Evolutionary conservation across 2,329 filamentous ascomycete species (phyloP).

Genomic region (Lasiodiplodia sp.): DNA sequence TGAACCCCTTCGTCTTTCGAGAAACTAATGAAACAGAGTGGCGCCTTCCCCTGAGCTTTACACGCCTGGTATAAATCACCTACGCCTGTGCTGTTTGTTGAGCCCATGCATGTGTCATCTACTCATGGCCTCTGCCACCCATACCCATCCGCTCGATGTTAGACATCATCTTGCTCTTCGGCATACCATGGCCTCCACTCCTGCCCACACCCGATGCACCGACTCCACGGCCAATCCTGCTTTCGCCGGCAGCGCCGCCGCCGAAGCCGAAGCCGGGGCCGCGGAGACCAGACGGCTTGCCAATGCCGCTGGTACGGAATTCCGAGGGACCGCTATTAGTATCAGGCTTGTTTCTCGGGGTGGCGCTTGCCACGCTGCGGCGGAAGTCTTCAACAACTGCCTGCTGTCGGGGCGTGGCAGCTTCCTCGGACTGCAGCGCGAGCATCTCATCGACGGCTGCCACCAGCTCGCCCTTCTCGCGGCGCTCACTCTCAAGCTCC

Average conservation of each 20-base stretch:
- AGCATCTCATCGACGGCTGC: conserved; percentile 86
- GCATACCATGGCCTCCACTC: conserved; percentile 31
- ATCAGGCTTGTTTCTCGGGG: conserved; percentile 22
- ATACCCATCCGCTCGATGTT: conserved; percentile 88
- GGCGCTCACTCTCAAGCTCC: conserved; percentile 75
- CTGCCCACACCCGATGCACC: conserved; percentile 31
- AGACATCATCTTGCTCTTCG: conserved; percentile 78
- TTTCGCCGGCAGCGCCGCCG: conserved; percentile 20
- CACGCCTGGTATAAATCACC: neutral
- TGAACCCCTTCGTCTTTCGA: neutral
- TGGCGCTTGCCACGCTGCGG: conserved; percentile 56
- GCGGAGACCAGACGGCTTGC: conserved; percentile 65
- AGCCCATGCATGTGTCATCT: neutral
- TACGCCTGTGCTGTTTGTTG: neutral
- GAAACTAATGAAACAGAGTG: neutral
- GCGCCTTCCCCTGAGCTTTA: neutral
- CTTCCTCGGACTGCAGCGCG: conserved; percentile 61
- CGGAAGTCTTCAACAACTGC: conserved; percentile 50
- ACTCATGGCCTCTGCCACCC: conserved; percentile 7
- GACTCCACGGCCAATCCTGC: conserved; percentile 38
- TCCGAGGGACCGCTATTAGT: conserved; percentile 4
- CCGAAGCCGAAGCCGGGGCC: conserved; percentile 60
- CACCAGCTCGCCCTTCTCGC: conserved; percentile 85
- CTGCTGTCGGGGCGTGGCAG: conserved; percentile 41
- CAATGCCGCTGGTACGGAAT: conserved; percentile 34